Percentiles rank a stretch among this genome's conserved stretches.
Evolutionary conservation across 805 yeast genomes (phyloP).

Genomic region (Monosporozyma solicola): DNA sequence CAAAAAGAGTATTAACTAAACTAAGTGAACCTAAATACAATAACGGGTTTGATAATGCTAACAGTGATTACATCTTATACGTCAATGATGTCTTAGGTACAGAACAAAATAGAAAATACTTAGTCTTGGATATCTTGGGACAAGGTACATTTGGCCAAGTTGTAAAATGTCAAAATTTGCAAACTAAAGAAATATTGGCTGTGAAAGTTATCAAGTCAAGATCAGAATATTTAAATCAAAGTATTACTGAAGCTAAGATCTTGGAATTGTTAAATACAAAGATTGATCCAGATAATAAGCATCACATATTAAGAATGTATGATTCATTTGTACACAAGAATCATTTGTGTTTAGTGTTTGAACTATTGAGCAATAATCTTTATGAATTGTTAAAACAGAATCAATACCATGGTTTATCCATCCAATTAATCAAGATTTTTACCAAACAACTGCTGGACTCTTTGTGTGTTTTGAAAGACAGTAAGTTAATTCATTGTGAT

Average conservation of each 20-base stretch:
- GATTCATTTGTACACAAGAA: constrained; percentile 90
- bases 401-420: constrained; percentile 82
- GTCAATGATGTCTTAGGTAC: constrained; percentile 90
- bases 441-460: constrained; percentile 77
- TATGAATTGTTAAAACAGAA: constrained; percentile 89
- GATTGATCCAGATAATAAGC: constrained; percentile 60
- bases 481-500: constrained; percentile 90
- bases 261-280: constrained; percentile 70
- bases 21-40: constrained; percentile 77
- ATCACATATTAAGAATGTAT: constrained; percentile 65
- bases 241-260: constrained; percentile 80
- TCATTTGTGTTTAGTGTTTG: constrained; percentile 90
- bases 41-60: constrained; percentile 80
- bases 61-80: constrained; percentile 82
- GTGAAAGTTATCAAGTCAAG: constrained; percentile 90
- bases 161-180: constrained; percentile 70
- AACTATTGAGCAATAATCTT: constrained; percentile 74
- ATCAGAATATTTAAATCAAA: constrained; percentile 85
- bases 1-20: constrained; percentile 84
- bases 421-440: constrained; percentile 68
- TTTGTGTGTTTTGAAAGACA: constrained; percentile 66
- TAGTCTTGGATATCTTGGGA: constrained; percentile 85
- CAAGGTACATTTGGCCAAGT: constrained; percentile 99
- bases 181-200: constrained; percentile 82
- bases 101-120: constrained; percentile 58